These are phyloP conservation scores for Entophlyctis luteolus DNA, from an alignment of 192 early-diverging fungal species.

Conservation along the genomic window DNA sequence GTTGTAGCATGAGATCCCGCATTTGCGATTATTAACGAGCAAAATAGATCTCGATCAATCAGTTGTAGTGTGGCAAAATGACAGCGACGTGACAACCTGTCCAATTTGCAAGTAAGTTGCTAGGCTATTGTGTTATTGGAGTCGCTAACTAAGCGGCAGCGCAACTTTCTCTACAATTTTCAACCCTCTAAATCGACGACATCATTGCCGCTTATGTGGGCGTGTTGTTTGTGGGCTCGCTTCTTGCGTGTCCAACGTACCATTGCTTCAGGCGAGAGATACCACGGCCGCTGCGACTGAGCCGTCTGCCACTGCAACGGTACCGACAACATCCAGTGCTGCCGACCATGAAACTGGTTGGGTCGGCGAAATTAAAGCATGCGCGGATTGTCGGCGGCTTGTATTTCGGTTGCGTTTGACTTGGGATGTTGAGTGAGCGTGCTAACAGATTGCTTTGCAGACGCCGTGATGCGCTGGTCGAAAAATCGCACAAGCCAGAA, in stretches of 20 bases:
- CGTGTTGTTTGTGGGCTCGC: constrained; percentile 40
- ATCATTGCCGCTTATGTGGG: constrained; percentile 56
- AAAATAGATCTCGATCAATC: constrained; percentile 38
- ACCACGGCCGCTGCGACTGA: too few species aligned
- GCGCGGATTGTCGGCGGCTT: constrained; percentile 35
- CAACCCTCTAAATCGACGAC: constrained; percentile 37
- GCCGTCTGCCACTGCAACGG: too few species aligned
- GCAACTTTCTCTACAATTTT: constrained; percentile 30
- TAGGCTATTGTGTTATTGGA: background rate
- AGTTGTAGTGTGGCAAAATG: constrained; percentile 49
- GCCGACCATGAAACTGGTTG: background rate
- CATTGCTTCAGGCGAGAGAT: too few species aligned
- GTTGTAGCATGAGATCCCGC: constrained; percentile 7
- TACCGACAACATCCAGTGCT: too few species aligned
- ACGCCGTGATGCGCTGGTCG: background rate
- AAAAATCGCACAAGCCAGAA: background rate
- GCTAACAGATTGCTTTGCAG: background rate
- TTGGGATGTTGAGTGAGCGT: background rate
- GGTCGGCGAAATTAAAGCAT: constrained; percentile 27
- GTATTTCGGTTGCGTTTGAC: constrained; percentile 27
- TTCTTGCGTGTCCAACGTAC: constrained; percentile 22
- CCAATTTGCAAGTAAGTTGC: constrained; percentile 39
- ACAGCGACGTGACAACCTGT: constrained; percentile 36
- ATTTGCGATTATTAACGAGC: background rate
- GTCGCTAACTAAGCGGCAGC: constrained; percentile 1